phyloP scores from a whole-genome alignment of 2,329 filamentous ascomycete genomes.

The Penicillium sp. region DNA sequence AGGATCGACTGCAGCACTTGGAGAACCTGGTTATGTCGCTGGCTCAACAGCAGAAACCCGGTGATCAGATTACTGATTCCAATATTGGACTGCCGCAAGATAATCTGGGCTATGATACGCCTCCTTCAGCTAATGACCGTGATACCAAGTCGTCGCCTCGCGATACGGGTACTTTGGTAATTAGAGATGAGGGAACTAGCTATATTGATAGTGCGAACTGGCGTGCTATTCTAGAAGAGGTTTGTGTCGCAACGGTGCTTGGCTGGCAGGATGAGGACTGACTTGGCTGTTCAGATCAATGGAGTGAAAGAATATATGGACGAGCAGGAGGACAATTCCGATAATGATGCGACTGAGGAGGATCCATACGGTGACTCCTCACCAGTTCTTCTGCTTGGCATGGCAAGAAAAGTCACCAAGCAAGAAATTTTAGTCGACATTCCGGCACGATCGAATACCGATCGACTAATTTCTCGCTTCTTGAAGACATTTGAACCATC shows the following conservation, averaged over 20 bases:
- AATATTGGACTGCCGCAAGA: conserved; percentile 9
- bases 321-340: conserved; percentile 19
- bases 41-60: conserved; percentile 28
- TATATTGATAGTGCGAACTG: conserved; percentile 40
- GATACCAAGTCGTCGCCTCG: conserved; percentile 15
- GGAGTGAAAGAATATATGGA: conserved; percentile 34
- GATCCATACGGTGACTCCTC: conserved; percentile 20
- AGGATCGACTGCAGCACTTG: conserved; percentile 38
- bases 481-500: conserved; percentile 35
- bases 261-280: background rate
- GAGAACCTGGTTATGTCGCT: conserved; percentile 39
- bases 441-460: conserved; percentile 31
- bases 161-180: conserved; percentile 33
- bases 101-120: conserved; percentile 8
- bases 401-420: conserved; percentile 23
- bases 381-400: conserved; percentile 32
- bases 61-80: conserved; percentile 7
- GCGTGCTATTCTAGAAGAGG: conserved; percentile 39
- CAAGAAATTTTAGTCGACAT: conserved; percentile 36
- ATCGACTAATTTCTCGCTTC: conserved; percentile 36
- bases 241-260: conserved; percentile 15
- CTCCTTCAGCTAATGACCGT: conserved; percentile 8
- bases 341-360: conserved; percentile 26
- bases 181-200: conserved; percentile 32
- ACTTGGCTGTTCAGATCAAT: conserved; percentile 28